phyloP scores from a whole-genome alignment of 2,329 filamentous ascomycete genomes.

The Colletotrichum acutatum region DNA sequence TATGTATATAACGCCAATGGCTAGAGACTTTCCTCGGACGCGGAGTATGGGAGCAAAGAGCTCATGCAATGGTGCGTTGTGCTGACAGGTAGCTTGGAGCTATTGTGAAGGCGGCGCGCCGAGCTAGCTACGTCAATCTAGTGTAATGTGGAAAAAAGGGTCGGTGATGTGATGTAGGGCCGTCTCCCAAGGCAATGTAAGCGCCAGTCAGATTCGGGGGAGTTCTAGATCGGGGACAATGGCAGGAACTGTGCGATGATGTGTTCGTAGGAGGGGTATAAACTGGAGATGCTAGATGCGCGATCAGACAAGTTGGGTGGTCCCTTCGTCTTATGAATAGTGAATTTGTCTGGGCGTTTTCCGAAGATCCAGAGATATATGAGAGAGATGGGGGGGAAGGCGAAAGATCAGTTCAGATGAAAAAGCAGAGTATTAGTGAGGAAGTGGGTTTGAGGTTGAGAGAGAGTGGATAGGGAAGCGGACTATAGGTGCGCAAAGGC shows the following conservation, averaged over 20 bases:
- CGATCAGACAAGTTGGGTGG: not conserved
- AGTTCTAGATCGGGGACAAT: conserved; percentile 19
- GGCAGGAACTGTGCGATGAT: not conserved
- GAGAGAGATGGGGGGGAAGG: not conserved
- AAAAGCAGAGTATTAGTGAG: conserved; percentile 20
- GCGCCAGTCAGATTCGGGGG: conserved; percentile 18
- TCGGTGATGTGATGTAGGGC: not conserved
- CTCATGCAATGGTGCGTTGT: conserved; percentile 20
- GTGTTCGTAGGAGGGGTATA: conserved; percentile 18
- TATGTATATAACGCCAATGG: not conserved
- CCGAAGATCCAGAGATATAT: not conserved
- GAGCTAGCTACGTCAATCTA: conserved; percentile 25
- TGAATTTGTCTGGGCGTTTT: not conserved
- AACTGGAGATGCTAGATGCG: conserved; percentile 19
- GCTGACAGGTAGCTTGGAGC: conserved; percentile 7
- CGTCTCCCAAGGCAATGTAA: not conserved
- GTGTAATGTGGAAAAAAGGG: conserved; percentile 1
- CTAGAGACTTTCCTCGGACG: not conserved
- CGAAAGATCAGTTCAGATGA: not conserved
- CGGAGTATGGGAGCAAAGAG: not conserved
- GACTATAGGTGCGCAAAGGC: not conserved
- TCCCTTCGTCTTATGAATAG: conserved; percentile 19
- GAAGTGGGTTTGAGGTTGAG: not conserved
- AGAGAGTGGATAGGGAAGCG: conserved; percentile 9
- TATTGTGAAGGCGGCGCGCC: conserved; percentile 8